A percentile compares a stretch with the other conserved stretches of the same genome.
These are phyloP conservation scores for Leccinum fibrillosum DNA, from an alignment of 768 basidiomycete genomes.

Conservation along the genomic window DNA sequence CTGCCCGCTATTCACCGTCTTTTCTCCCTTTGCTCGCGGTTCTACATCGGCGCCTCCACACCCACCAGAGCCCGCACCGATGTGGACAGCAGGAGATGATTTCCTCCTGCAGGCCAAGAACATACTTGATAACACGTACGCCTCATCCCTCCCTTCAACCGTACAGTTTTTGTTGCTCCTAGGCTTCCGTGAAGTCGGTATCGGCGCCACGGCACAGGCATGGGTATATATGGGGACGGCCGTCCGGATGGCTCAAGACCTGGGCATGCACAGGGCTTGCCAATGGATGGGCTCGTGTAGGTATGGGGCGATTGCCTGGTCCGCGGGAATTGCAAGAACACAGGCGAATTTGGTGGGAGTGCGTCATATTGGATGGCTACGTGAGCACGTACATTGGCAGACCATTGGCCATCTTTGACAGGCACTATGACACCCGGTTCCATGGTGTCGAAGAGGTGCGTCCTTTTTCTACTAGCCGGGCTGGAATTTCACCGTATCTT, in stretches of 20 bases:
- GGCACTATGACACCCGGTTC: conserved; percentile 71
- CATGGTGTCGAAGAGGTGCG: conserved; percentile 59
- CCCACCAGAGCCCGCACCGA: conserved; percentile 48
- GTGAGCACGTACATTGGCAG: conserved; percentile 78
- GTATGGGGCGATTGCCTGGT: conserved; percentile 56
- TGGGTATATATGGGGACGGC: conserved; percentile 89
- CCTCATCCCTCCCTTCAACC: conserved; percentile 68
- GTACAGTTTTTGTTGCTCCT: conserved; percentile 78
- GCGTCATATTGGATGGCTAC: conserved; percentile 77
- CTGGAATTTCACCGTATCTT: conserved; percentile 8
- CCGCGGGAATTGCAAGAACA: conserved; percentile 64
- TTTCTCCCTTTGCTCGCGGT: conserved; percentile 27
- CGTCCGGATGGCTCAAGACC: conserved; percentile 86
- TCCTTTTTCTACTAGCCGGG: background rate
- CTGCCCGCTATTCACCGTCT: conserved; percentile 62
- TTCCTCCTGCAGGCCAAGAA: conserved; percentile 66
- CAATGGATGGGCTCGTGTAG: conserved; percentile 71
- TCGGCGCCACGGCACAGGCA: conserved; percentile 84
- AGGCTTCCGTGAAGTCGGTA: conserved; percentile 83
- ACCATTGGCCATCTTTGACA: conserved; percentile 70
- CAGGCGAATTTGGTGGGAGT: conserved; percentile 74
- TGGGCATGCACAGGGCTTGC: conserved; percentile 79
- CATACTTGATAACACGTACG: conserved; percentile 63
- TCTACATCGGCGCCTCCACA: conserved; percentile 29
- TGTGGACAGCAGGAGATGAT: conserved; percentile 81